Evolutionary conservation across 345 rosid species (phyloP).

Genomic region (Camelina sativa): DNA sequence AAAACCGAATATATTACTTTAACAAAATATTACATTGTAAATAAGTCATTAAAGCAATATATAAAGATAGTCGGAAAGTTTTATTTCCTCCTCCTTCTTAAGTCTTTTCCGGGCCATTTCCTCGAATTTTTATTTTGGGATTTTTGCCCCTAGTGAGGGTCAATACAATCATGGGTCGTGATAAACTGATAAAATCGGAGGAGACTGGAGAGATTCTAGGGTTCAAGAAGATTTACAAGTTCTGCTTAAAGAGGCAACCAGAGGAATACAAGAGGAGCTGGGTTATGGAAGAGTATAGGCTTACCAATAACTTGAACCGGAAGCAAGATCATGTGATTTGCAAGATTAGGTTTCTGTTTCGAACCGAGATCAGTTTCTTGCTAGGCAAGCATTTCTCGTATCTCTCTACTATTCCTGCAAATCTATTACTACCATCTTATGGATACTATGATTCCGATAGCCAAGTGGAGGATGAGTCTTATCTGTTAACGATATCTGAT

Average conservation of each 20-base stretch:
- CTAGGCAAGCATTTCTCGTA: constrained; percentile 23
- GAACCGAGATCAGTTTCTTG: constrained; percentile 12
- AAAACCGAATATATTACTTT: too few relatives aligned
- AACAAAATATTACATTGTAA: too few relatives aligned
- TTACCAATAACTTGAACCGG: not conserved
- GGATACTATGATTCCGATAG: not conserved
- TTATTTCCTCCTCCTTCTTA: too few relatives aligned
- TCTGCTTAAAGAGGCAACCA: not conserved
- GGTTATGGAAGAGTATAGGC: constrained; percentile 32
- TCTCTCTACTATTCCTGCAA: not conserved
- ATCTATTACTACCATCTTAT: not conserved
- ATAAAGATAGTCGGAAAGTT: too few relatives aligned
- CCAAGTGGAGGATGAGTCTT: not conserved
- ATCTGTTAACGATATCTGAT: not conserved
- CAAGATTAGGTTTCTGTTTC: constrained; percentile 26
- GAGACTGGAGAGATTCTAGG: constrained; percentile 18
- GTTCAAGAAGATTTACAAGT: constrained; percentile 36
- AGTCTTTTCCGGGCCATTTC: too few relatives aligned
- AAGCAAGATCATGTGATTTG: constrained; percentile 21
- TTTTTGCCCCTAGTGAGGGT: too few relatives aligned
- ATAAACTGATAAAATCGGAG: constrained; percentile 1
- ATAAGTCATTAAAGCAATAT: too few relatives aligned
- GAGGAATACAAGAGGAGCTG: not conserved
- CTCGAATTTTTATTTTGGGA: too few relatives aligned
- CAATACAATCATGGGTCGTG: not conserved